A percentile compares a stretch with the other conserved stretches of the same genome.
These are phyloP conservation scores for Hymenoscyphus fraxineus DNA, from an alignment of 2,329 filamentous ascomycete species.

Conservation along the genomic window DNA sequence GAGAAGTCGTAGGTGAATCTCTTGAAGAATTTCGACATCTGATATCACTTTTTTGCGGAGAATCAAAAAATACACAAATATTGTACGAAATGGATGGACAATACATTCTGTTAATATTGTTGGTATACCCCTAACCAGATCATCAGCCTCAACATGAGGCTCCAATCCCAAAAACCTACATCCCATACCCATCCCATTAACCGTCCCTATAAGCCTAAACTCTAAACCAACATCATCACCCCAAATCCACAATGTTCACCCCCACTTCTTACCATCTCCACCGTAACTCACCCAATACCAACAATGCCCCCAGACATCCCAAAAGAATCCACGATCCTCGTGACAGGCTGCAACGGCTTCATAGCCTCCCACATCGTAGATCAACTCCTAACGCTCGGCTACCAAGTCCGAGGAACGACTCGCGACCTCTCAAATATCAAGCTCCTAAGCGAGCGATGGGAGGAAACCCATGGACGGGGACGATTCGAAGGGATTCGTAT, in stretches of 20 bases:
- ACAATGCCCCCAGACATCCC: conserved; percentile 19
- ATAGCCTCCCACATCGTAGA: conserved; percentile 41
- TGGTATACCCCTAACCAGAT: no score
- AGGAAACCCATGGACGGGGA: conserved; percentile 35
- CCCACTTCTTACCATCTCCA: neutral
- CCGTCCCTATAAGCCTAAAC: neutral
- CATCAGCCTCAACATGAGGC: no score
- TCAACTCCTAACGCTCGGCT: conserved; percentile 39
- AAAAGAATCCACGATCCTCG: conserved; percentile 37
- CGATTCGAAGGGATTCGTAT: conserved; percentile 37
- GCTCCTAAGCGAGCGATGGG: conserved; percentile 22
- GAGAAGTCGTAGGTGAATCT: no score
- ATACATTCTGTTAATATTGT: no score
- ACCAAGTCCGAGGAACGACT: conserved; percentile 43
- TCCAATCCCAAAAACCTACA: no score
- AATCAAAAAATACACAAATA: no score
- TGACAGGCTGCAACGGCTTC: conserved; percentile 43
- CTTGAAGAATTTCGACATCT: no score
- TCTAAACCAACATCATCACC: neutral
- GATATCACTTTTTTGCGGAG: no score
- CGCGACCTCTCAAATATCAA: conserved; percentile 35
- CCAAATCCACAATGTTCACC: neutral
- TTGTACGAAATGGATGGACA: no score
- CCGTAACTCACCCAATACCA: neutral
- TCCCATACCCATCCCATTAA: no score